phyloP scores from a whole-genome alignment of 2,329 filamentous ascomycete genomes.

The Penicillium italicum region DNA sequence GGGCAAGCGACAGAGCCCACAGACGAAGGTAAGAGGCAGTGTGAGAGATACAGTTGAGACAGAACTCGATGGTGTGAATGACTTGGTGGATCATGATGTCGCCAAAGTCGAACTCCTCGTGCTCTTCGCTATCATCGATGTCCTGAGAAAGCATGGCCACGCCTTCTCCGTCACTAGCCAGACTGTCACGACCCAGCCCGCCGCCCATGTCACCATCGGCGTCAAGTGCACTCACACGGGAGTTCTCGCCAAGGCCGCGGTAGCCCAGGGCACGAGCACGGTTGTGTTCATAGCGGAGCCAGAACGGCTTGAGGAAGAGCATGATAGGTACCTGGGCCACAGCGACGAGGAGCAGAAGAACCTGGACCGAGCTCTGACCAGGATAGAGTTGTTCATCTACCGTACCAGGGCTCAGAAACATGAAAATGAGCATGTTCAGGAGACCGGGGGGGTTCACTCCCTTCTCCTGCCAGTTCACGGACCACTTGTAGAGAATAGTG shows the following conservation, averaged over 20 bases:
- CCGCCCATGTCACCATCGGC: conserved; percentile 73
- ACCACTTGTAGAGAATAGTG: conserved; percentile 97
- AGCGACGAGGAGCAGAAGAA: conserved; percentile 74
- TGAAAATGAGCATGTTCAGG: conserved; percentile 99
- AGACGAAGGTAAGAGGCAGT: conserved; percentile 98
- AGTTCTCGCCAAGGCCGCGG: conserved; percentile 84
- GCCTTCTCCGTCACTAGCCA: conserved; percentile 73
- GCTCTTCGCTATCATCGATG: conserved; percentile 68
- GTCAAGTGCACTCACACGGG: conserved; percentile 83
- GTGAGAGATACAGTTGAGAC: conserved; percentile 97
- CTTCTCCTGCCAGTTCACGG: conserved; percentile 73
- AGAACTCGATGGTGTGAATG: conserved; percentile 99
- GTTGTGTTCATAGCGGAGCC: conserved; percentile 92
- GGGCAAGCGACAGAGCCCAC: conserved; percentile 93
- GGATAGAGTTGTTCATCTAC: conserved; percentile 67
- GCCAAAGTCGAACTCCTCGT: conserved; percentile 95
- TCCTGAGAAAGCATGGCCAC: conserved; percentile 87
- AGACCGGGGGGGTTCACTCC: conserved; percentile 74
- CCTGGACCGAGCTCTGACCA: conserved; percentile 73
- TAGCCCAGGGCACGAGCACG: conserved; percentile 82
- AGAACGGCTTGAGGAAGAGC: conserved; percentile 92
- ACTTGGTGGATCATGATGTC: conserved; percentile 99
- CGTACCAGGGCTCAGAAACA: conserved; percentile 87
- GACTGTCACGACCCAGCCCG: conserved; percentile 61
- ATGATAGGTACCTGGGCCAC: conserved; percentile 83